These are phyloP conservation scores for Mycena chlorophos DNA, from an alignment of 768 basidiomycete genomes.

Conservation along the genomic window DNA sequence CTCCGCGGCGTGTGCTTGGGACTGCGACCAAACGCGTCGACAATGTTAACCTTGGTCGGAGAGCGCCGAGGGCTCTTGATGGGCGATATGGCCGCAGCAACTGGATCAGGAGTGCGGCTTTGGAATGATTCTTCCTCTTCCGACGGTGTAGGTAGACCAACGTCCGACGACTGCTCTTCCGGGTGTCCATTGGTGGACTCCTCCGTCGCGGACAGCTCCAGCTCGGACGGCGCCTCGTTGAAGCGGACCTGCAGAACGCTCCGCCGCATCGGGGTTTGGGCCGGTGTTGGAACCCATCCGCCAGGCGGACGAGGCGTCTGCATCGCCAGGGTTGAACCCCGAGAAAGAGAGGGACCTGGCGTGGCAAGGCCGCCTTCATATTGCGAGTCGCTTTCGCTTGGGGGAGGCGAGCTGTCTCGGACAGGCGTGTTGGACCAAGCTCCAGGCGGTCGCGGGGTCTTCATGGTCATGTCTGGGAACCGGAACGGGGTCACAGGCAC, in stretches of 20 bases:
- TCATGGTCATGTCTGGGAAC: slow-evolving; percentile 29
- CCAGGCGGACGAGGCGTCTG: slow-evolving; percentile 73
- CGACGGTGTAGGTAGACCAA: slow-evolving; percentile 8
- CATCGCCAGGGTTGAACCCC: slow-evolving; percentile 44
- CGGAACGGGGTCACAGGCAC: slow-evolving; percentile 24
- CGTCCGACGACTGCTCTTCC: slow-evolving; percentile 6
- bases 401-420: slow-evolving; percentile 19
- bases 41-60: slow-evolving; percentile 56
- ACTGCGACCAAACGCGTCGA: slow-evolving; percentile 67
- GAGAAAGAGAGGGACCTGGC: slow-evolving; percentile 51
- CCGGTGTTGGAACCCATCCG: slow-evolving; percentile 62
- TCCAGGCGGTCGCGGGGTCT: slow-evolving; percentile 51
- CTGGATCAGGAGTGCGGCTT: slow-evolving; percentile 20
- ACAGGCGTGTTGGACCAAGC: slow-evolving; percentile 37
- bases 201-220: slow-evolving; percentile 20
- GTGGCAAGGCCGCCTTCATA: slow-evolving; percentile 43
- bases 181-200: slow-evolving; percentile 13
- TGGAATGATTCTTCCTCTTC: slow-evolving; percentile 6
- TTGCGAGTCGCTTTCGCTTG: slow-evolving; percentile 27
- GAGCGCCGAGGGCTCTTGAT: slow-evolving; percentile 23
- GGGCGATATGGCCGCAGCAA: slow-evolving; percentile 16
- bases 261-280: slow-evolving; percentile 56
- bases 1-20: slow-evolving; percentile 9
- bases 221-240: slow-evolving; percentile 40
- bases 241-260: slow-evolving; percentile 74